Base-by-base conservation (phyloP, 2,329 filamentous ascomycete genomes). In the Claviceps sorghi region DNA sequence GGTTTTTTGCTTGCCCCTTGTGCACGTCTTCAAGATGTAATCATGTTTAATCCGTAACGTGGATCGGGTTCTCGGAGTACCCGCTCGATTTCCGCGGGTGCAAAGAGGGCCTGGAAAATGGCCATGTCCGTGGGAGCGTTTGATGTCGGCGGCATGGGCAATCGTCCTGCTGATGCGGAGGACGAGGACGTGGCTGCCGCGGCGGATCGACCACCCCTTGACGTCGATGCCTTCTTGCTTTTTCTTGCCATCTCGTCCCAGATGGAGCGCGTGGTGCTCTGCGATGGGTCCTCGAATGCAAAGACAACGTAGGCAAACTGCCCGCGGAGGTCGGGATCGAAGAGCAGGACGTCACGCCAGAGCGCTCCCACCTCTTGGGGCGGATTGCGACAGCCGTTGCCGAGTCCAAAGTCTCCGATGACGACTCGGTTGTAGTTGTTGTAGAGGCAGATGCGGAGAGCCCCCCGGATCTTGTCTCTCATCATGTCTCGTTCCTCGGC, bases 401-500 rank as follows among this genome's bases (percentile, higher is more conserved):
- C 81, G 7, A 83, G 69, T 2, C 81, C 81, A 61, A 83, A 85
- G 57, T 80, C 80, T 22, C 79, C 79, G 53, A 84, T 76, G 49
- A 80, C 77, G 22, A 84, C 70, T 54, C 74, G 72, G 42, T 71
- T 67, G 60, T 81, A 79, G 53, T 72, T 70, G 59, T 79, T 74
- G 60, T 75, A 78, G 19, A 77, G 77, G 56, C 84, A 86, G 56
- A 88, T 86, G 47, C 81, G 76, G 19, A 89, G 75, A 2, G 84
- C 81, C 1, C 80, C 78, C 22, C 80, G 78, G 65, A 89, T 82
- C 67, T 88, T 88, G 60, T 84, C 81, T 60, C 75, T 76, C 68
- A 87, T 84, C 64, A 88, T 74, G 57, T 85, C 80, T 55, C 78
- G 78, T 67, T 89, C 86, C 59, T 82, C 74, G 3, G 74, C 72